Base-by-base conservation (phyloP, 495 filamentous ascomycete species). In the Tuber magnatum region DNA sequence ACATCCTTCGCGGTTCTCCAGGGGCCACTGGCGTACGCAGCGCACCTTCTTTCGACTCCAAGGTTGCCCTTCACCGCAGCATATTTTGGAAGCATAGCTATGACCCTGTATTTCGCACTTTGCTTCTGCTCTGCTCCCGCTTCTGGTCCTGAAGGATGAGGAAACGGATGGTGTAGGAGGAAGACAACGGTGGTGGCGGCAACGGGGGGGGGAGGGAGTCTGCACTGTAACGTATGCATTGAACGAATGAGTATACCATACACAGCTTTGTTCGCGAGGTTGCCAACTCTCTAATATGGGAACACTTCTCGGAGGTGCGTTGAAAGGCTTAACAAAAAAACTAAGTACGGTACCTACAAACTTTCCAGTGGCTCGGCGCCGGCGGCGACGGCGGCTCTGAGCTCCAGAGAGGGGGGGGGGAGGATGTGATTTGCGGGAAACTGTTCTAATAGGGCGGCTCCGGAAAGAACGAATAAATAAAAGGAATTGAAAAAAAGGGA, bases 31-130 rank as follows among this genome's bases (percentile, higher is more conserved):
- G 85, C 87, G 69, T 99, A 98, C 85, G 85, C 89, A 70, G 90
- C 89, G 80, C 95, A 99, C 84, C 88, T 99, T 81, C 84, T 93
- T 80, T 98, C 96, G 71, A 89, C 89, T 73, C 86, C 93, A 75
- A 89, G 95, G 76, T 84, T 99, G 71, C 95, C 96, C 18, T 99
- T 99, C 83, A 97, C 95, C 32, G 93, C 93, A 71, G 92, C 93
- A 41, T 99, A 99, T 87, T 97, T 99, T 86, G 95, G 94, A 61
- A 96, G 92, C 61, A 97, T 99, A 78, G 90, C 85, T 3, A 83
- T 97, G 81, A 97, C 95, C 7, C 85, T 99, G 46, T 97, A 93
- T 84, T 97, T 97, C 84, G 90, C 94, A 76, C 78, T 75, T 75
- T 20, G 43, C 43, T 46, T 75, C 77, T 68, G 77, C 78, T 75